Evolutionary conservation across 345 rosid genomes (phyloP), one percentile per base, ranked within the genome.

Genomic region (Pistacia atlantica): DNA sequence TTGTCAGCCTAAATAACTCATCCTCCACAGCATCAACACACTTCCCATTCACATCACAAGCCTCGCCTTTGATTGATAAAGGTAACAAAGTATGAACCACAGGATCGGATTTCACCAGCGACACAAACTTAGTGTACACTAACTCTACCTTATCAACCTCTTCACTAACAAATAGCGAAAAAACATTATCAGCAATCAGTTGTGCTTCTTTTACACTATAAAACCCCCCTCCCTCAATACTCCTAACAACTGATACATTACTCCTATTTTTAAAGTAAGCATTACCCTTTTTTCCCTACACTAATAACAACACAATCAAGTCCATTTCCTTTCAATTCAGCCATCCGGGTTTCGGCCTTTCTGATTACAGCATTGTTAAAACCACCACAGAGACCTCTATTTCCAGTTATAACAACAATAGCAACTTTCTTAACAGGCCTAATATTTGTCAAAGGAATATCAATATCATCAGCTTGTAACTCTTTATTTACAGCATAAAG

Each of bases 61-160:
- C 80, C 79, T 85, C 91, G 66, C 98, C 94, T 83, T 85, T 86
- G 35, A 86, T 35, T 0, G 95, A 84, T 66, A 93, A 69, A 0
- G 97, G 97, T 78, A 90, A 82, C 82, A 93, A 73, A 2, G 95
- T 90, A 14, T 78, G 95, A 63, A 91, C 86, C 45, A 90, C 89
- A 7, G 97, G 98, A 65, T 90, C 88, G 3, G 97, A 95, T 76
- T 85, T 90, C 20, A 95, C 83, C 71, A 95, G 85, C 35, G 97
- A 93, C 38, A 89, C 90, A 63, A 95, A 95, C 88, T 93, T 93
- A 13, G 93, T 82, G 80, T 87, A 93, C 38, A 95, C 85, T 75
- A 95, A 85, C 85, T 93, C 97, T 68, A 90, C 98, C 65, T 93
- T 95, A 85, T 95, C 99, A 14, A 90, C 98, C 67, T 93, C 94